These are phyloP conservation scores for Nemania serpens DNA, from an alignment of 2,329 filamentous ascomycete genomes.

Conservation along the genomic window DNA sequence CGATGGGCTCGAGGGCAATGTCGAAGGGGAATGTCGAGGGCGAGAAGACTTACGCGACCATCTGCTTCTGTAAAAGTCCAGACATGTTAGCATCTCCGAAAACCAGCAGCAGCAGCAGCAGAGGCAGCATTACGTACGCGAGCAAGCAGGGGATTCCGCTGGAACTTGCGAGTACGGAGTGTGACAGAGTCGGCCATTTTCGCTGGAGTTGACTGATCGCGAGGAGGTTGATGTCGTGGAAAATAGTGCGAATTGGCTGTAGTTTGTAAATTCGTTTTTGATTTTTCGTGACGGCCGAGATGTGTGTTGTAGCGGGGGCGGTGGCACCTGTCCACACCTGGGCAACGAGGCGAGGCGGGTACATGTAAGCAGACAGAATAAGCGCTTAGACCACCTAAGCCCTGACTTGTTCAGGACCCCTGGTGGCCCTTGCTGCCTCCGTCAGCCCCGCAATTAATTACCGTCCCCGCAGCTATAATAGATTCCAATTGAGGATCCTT, in stretches of 20 bases:
- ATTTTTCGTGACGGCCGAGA: slow-evolving; percentile 32
- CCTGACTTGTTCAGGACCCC: no score
- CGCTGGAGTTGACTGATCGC: slow-evolving; percentile 47
- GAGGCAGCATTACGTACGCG: slow-evolving; percentile 23
- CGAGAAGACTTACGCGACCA: slow-evolving; percentile 32
- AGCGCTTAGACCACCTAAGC: no score
- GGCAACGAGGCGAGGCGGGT: slow-evolving; percentile 19
- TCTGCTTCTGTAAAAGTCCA: slow-evolving; percentile 29
- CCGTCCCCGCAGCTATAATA: no score
- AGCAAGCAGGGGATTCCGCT: slow-evolving; percentile 94
- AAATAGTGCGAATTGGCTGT: slow-evolving; percentile 17
- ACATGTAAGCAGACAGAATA: no score
- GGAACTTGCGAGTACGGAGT: slow-evolving; percentile 99
- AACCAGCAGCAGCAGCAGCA: not conserved
- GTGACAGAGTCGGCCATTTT: slow-evolving; percentile 91
- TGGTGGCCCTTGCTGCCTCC: no score
- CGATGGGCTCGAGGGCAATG: not conserved
- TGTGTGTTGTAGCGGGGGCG: slow-evolving; percentile 30
- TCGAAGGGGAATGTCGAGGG: not conserved
- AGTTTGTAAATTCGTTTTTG: slow-evolving; percentile 29
- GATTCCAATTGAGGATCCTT: no score
- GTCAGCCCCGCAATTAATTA: no score
- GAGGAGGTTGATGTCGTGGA: slow-evolving; percentile 30
- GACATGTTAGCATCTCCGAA: slow-evolving; percentile 14
- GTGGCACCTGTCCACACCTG: slow-evolving; percentile 25